These are phyloP conservation scores for Arctium minus DNA, from an alignment of 129 eudicot species.

Conservation along the genomic window DNA sequence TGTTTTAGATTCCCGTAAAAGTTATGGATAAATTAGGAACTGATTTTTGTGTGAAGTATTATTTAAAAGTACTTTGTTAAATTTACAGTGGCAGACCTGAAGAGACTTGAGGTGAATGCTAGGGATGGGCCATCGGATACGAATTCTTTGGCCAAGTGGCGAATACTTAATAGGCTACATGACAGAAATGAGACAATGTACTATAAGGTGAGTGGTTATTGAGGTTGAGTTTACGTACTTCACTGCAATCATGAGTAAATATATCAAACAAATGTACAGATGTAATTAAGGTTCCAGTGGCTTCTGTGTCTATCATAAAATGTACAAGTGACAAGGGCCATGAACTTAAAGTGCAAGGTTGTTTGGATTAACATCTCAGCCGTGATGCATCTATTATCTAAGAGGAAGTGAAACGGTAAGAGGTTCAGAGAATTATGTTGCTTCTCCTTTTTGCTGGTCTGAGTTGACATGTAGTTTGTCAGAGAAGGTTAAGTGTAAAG, in stretches of 20 bases:
- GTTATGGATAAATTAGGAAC: neutral
- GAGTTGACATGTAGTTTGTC: neutral
- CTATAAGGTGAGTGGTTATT: constrained; percentile 64
- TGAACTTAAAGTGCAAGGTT: neutral
- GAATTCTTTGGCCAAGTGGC: constrained; percentile 89
- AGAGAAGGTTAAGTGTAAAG: neutral
- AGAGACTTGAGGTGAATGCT: constrained; percentile 75
- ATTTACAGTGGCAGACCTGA: constrained; percentile 80
- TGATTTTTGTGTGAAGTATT: neutral
- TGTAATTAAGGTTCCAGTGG: neutral
- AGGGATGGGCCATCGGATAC: constrained; percentile 96
- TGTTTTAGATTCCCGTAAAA: neutral
- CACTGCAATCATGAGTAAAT: neutral
- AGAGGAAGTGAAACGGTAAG: neutral
- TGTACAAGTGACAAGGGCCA: neutral
- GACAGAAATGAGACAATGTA: constrained; percentile 99
- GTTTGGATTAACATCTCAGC: neutral
- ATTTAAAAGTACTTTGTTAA: constrained; percentile 11
- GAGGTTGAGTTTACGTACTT: constrained; percentile 8
- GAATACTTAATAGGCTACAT: constrained; percentile 90
- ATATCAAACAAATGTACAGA: neutral
- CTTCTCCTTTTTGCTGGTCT: no score
- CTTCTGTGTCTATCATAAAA: neutral
- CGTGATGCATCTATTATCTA: neutral
- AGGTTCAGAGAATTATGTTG: neutral